Percentiles rank a stretch among this genome's conserved stretches.
These are phyloP conservation scores for Hygrophoropsis aurantiaca DNA, from an alignment of 768 basidiomycete species.

Conservation along the genomic window DNA sequence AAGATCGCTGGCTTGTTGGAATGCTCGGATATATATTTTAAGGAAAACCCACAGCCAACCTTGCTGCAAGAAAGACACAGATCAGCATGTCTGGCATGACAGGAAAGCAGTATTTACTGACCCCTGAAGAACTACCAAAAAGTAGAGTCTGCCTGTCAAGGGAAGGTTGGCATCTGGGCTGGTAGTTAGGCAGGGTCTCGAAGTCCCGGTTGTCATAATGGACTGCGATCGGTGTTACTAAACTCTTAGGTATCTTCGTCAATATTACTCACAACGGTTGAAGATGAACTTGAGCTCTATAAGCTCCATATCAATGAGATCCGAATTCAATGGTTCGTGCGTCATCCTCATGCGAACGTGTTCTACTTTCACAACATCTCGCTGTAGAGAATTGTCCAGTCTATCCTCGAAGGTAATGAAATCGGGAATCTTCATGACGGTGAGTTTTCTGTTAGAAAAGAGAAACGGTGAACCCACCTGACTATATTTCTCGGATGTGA, in stretches of 20 bases:
- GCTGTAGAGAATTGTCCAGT: slow-evolving; percentile 81
- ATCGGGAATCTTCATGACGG: slow-evolving; percentile 65
- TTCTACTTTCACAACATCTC: slow-evolving; percentile 80
- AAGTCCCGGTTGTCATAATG: slow-evolving; percentile 90
- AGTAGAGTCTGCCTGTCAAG: slow-evolving; percentile 70
- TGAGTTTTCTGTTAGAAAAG: too few species aligned
- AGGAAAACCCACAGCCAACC: slow-evolving; percentile 75
- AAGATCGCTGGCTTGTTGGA: slow-evolving; percentile 78
- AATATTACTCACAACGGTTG: slow-evolving; percentile 55
- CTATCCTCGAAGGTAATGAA: slow-evolving; percentile 80
- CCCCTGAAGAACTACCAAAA: slow-evolving; percentile 62
- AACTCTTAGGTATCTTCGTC: slow-evolving; percentile 1
- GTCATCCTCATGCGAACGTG: slow-evolving; percentile 81
- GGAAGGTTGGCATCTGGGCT: slow-evolving; percentile 51
- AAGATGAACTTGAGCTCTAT: slow-evolving; percentile 84
- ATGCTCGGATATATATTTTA: slow-evolving; percentile 73
- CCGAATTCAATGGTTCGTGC: slow-evolving; percentile 69
- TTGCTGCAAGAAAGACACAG: slow-evolving; percentile 38
- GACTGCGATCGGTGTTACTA: slow-evolving; percentile 36
- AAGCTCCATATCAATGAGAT: slow-evolving; percentile 78
- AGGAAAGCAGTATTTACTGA: slow-evolving; percentile 33
- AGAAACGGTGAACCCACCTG: slow-evolving; percentile 44
- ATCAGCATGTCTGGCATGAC: neutral
- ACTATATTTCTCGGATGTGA: slow-evolving; percentile 79
- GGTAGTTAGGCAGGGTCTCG: slow-evolving; percentile 74